Evolutionary conservation across 164 flowering plant species (phyloP).

Genomic region (Hamamelis virginiana): DNA sequence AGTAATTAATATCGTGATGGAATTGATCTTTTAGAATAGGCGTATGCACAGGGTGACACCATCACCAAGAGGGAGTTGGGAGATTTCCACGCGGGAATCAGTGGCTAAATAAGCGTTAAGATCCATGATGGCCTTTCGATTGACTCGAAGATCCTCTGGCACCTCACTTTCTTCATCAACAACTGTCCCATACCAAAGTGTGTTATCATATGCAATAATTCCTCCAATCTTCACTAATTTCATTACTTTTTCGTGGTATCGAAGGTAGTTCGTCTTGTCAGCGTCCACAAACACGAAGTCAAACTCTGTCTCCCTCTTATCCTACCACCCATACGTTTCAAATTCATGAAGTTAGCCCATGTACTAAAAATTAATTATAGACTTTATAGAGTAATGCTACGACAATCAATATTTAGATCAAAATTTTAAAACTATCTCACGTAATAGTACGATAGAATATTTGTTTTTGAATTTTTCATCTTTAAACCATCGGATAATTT

Average conservation of each 20-base stretch:
- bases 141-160: neutral
- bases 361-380: too few species aligned
- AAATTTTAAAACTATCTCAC: too few species aligned
- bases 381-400: too few species aligned
- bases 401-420: too few species aligned
- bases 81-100: constrained; percentile 15
- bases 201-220: constrained; percentile 27
- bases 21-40: too few species aligned
- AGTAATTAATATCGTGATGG: too few species aligned
- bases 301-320: constrained; percentile 6
- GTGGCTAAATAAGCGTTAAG: constrained; percentile 13
- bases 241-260: constrained; percentile 28
- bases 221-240: constrained; percentile 36
- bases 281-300: constrained; percentile 37
- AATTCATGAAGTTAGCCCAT: neutral
- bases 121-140: constrained; percentile 6
- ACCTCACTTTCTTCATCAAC: constrained; percentile 17
- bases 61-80: constrained; percentile 18
- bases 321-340: constrained; percentile 4
- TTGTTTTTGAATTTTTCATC: too few species aligned
- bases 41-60: constrained; percentile 20
- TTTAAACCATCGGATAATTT: too few species aligned
- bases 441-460: too few species aligned
- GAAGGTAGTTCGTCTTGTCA: constrained; percentile 20
- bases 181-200: constrained; percentile 28